These are phyloP conservation scores for Anaeramoeba flamelloides DNA, from an alignment of 78 protist genomes.

Conservation along the genomic window DNA sequence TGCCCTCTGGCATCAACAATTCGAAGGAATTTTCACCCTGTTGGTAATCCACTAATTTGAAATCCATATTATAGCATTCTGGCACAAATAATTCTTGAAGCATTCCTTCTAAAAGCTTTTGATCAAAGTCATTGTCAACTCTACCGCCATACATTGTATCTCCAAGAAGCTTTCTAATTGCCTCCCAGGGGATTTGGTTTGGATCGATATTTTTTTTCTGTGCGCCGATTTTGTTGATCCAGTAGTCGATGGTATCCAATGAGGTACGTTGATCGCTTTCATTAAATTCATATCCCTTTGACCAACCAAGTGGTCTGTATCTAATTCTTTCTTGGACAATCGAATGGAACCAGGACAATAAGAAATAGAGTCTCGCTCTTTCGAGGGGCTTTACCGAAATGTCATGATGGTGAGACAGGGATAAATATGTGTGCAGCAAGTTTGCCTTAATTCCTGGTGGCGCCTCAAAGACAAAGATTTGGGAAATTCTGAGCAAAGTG, in stretches of 20 bases:
- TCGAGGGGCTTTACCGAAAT: no score
- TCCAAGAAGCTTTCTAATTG: slow-evolving; percentile 48
- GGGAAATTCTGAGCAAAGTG: slow-evolving; percentile 54
- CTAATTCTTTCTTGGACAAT: slow-evolving; percentile 69
- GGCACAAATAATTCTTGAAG: slow-evolving; percentile 41
- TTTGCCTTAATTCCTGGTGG: slow-evolving; percentile 77
- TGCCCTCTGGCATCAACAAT: slow-evolving; percentile 32
- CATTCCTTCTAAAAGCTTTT: slow-evolving; percentile 46
- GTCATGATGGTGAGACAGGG: slow-evolving; percentile 26
- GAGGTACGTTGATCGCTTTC: slow-evolving; percentile 41
- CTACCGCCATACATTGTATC: slow-evolving; percentile 63
- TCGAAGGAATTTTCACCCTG: neutral
- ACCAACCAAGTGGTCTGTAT: slow-evolving; percentile 86
- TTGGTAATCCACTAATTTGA: slow-evolving; percentile 3
- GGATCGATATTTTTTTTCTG: slow-evolving; percentile 12
- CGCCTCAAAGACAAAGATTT: slow-evolving; percentile 67
- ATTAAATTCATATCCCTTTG: slow-evolving; percentile 68
- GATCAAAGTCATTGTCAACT: slow-evolving; percentile 80
- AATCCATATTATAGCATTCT: slow-evolving; percentile 12
- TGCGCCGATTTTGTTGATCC: slow-evolving; percentile 50
- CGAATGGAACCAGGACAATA: slow-evolving; percentile 82
- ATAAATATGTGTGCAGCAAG: slow-evolving; percentile 31
- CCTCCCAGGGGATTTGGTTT: slow-evolving; percentile 55
- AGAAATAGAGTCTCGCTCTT: slow-evolving; percentile 65
- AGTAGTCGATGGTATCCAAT: slow-evolving; percentile 54